Base-by-base conservation (phyloP, 495 filamentous ascomycete genomes). In the Thozetella sp. region DNA sequence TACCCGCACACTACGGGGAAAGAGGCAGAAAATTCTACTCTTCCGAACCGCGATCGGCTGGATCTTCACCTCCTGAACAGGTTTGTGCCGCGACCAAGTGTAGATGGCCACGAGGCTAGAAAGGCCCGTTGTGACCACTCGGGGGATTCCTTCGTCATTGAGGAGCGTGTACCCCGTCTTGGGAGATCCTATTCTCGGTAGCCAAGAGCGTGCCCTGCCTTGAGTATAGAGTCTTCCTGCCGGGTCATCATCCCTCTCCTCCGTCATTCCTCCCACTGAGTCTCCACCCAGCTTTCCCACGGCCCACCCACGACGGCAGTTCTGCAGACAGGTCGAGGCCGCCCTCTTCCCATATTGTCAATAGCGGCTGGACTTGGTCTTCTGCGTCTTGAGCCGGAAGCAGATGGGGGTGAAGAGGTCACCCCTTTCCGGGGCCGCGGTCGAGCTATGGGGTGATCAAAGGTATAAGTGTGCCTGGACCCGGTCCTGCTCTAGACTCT, bases 401-500 rank as follows among this genome's bases (percentile, higher is more conserved):
- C 4, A n/a, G n/a, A 48, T 19, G 9, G 4, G 11, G 11, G 10
- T 19, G 43, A 48, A n/a, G 43, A 48, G n/a, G n/a, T n/a, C 43
- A 10, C 43, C n/a, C 6, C n/a, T 48, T 48, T 48, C 43, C 43
- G n/a, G 43, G 43, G 20, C 20, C 3, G 43, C 20, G 43, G 43
- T 11, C n/a, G 43, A 20, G 9, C 10, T 48, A 11, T 48, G 43
- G 9, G 20, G 43, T n/a, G 12, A n/a, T 9, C 43, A 9, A 19
- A 57, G 55, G 55, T 50, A 57, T 57, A 57, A 57, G 55, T 48
- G 40, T 20, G 9, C 25, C 37, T 37, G 12, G 37, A 57, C 46
- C 55, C 40, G 40, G 55, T 48, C 43, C 12, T 48, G 22, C 26
- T 26, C 20, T n/a, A 12, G 45, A 26, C 11, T 22, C 40, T 23